Evolutionary conservation across 192 early-diverging fungal genomes (phyloP).

Genomic region (Phlyctochytrium planicorne): DNA sequence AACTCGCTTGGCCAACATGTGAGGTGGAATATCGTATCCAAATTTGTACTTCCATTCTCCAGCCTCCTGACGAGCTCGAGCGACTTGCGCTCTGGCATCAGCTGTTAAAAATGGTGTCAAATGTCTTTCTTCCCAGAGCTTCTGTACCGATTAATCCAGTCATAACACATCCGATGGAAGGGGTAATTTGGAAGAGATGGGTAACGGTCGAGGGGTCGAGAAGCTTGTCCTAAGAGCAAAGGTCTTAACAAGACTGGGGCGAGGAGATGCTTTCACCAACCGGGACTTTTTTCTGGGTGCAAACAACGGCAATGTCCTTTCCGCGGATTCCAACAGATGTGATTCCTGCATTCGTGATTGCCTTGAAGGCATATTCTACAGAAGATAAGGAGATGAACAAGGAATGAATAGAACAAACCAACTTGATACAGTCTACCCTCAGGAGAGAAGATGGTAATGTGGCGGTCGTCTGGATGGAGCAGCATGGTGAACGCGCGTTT

Average conservation of each 20-base stretch:
- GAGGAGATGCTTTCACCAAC: constrained; percentile 94
- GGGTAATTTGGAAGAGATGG: constrained; percentile 90
- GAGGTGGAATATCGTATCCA: constrained; percentile 95
- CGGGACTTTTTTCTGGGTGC: constrained; percentile 97
- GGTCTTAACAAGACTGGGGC: constrained; percentile 65
- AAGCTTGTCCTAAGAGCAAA: constrained; percentile 79
- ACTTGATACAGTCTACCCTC: constrained; percentile 99
- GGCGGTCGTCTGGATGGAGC: constrained; percentile 79
- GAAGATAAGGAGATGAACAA: background rate
- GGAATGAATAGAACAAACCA: constrained; percentile 39
- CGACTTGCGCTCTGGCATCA: constrained; percentile 91
- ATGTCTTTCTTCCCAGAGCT: no score
- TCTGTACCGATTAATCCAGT: constrained; percentile 87
- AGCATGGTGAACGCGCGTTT: background rate
- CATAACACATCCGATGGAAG: constrained; percentile 96
- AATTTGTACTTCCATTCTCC: constrained; percentile 99
- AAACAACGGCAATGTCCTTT: constrained; percentile 91
- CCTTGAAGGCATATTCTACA: constrained; percentile 99
- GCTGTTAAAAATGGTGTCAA: constrained; percentile 46
- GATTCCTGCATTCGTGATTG: constrained; percentile 95
- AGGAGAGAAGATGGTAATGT: constrained; percentile 99
- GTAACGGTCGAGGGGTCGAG: constrained; percentile 91
- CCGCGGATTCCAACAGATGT: constrained; percentile 96
- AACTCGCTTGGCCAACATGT: constrained; percentile 96
- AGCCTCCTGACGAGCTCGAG: constrained; percentile 89